Evolutionary conservation across 495 filamentous ascomycete genomes (phyloP).

Genomic region (Neurospora discreta): DNA sequence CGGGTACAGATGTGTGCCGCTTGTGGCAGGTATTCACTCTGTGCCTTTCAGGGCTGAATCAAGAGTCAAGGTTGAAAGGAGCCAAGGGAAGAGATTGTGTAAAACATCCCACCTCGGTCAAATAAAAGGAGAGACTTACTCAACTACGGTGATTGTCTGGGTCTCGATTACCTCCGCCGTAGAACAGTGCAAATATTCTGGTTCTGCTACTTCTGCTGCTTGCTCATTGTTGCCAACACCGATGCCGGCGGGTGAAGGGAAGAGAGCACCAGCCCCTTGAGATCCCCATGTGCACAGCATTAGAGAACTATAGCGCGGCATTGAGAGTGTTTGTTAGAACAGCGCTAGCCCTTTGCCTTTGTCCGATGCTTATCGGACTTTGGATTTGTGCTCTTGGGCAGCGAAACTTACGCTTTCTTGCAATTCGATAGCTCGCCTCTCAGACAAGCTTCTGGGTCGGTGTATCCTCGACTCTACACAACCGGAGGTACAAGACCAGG

Average conservation of each 20-base stretch:
- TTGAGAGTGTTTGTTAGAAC: not conserved
- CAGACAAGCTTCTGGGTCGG: slow-evolving; percentile 23
- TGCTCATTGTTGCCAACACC: not conserved
- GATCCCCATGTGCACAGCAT: slow-evolving; percentile 60
- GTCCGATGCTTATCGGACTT: not conserved
- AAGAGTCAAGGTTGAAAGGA: not conserved
- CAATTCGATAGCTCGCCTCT: slow-evolving; percentile 15
- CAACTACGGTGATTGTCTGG: slow-evolving; percentile 37
- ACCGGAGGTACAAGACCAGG: not conserved
- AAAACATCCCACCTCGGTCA: not conserved
- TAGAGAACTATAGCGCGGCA: slow-evolving; percentile 32
- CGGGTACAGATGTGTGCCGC: not conserved
- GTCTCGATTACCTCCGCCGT: slow-evolving; percentile 31
- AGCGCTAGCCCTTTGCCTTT: not conserved
- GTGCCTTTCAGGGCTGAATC: not conserved
- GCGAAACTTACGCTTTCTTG: slow-evolving; percentile 19
- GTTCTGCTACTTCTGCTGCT: not conserved
- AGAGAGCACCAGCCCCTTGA: slow-evolving; percentile 44
- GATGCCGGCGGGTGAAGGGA: slow-evolving; percentile 17
- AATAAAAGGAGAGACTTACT: slow-evolving; percentile 41
- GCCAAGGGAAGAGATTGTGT: not conserved
- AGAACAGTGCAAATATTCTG: slow-evolving; percentile 26
- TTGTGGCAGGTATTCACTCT: not conserved
- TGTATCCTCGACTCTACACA: slow-evolving; percentile 22
- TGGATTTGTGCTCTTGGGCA: not conserved